phyloP scores from a whole-genome alignment of 345 rosid species.

The Moricandia arvensis region DNA sequence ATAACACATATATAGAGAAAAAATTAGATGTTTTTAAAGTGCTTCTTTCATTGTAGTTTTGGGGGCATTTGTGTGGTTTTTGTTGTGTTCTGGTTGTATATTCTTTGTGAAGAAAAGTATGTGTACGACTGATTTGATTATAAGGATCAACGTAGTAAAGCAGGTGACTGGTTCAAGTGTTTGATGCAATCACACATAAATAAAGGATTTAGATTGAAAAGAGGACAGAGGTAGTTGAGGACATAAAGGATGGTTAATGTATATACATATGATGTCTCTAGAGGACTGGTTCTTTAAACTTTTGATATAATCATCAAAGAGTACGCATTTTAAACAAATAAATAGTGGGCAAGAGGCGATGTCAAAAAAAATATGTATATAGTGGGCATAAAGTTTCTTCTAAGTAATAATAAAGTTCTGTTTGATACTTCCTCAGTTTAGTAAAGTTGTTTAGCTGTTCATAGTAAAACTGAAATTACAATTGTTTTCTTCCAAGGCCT shows the following conservation, averaged over 20 bases:
- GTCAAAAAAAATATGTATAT: too few species aligned
- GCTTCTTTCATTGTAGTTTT: conserved; percentile 24
- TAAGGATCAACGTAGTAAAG: background rate
- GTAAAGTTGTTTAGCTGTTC: conserved; percentile 20
- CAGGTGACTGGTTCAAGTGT: conserved; percentile 1
- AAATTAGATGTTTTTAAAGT: conserved; percentile 30
- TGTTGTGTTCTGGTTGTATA: conserved; percentile 32
- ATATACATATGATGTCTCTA: too few species aligned
- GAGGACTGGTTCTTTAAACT: too few species aligned
- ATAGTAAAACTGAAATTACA: conserved; percentile 24
- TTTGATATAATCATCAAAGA: too few species aligned
- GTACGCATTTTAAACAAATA: too few species aligned
- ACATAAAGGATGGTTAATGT: too few species aligned
- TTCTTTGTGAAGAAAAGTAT: conserved; percentile 28
- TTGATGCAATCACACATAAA: background rate
- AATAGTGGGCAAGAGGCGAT: too few species aligned
- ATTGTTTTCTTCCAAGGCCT: background rate
- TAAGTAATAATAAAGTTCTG: conserved; percentile 18
- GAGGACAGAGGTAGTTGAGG: background rate
- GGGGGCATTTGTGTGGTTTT: conserved; percentile 33
- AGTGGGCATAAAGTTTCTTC: too few species aligned
- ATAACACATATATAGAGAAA: background rate
- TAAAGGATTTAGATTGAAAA: background rate
- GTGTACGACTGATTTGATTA: background rate
- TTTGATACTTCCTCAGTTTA: conserved; percentile 16